Evolutionary conservation across 768 basidiomycete species (phyloP).

Genomic region (Psilocybe cyanescens): DNA sequence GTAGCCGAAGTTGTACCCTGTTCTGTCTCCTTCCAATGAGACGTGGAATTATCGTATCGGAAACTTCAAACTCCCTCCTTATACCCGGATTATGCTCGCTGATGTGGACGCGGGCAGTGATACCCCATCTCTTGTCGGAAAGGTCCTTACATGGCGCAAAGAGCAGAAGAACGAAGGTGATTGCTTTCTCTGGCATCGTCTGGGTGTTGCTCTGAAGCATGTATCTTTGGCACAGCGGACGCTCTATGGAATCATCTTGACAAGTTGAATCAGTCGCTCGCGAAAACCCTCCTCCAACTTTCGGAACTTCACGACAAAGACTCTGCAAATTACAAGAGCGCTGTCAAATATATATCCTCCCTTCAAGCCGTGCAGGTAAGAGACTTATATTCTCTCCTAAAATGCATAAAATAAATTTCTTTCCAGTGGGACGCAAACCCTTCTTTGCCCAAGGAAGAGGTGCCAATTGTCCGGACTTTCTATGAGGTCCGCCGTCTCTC

Average conservation of each 20-base stretch:
- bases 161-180: slow-evolving; percentile 61
- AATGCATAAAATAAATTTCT: neutral
- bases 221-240: slow-evolving; percentile 45
- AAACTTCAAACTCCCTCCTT: slow-evolving; percentile 82
- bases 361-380: slow-evolving; percentile 60
- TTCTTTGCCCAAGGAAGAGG: slow-evolving; percentile 45
- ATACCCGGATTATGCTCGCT: slow-evolving; percentile 85
- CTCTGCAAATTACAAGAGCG: slow-evolving; percentile 52
- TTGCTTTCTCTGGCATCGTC: neutral
- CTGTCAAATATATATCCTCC: slow-evolving; percentile 65
- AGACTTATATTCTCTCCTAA: neutral
- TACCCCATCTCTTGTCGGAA: slow-evolving; percentile 91
- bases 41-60: slow-evolving; percentile 76
- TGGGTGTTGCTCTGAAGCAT: neutral
- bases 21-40: slow-evolving; percentile 64
- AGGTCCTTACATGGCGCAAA: slow-evolving; percentile 89
- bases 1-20: slow-evolving; percentile 44
- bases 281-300: slow-evolving; percentile 53
- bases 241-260: slow-evolving; percentile 69
- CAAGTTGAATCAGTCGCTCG: slow-evolving; percentile 62
- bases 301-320: slow-evolving; percentile 52
- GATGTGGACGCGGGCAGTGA: slow-evolving; percentile 97
- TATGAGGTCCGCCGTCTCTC: slow-evolving; percentile 58
- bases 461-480: slow-evolving; percentile 56
- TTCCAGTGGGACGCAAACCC: slow-evolving; percentile 66